phyloP scores from a whole-genome alignment of 257 asterid species.

The Solanum ahanhuiri region DNA sequence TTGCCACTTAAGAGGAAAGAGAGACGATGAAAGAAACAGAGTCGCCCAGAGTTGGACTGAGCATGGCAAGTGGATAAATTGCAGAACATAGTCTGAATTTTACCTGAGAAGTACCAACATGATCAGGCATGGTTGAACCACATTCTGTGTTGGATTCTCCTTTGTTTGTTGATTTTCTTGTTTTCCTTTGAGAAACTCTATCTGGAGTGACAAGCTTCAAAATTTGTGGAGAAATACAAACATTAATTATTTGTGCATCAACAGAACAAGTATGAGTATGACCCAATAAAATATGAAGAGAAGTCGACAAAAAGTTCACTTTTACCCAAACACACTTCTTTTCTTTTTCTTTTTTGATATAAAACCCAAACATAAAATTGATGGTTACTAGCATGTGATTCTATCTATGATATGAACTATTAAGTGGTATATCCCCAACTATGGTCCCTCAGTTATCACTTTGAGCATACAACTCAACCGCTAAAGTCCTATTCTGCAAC shows the following conservation, averaged over 20 bases:
- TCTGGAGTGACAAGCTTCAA: constrained; percentile 4
- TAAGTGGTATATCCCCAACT: neutral
- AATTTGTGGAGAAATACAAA: neutral
- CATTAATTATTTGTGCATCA: neutral
- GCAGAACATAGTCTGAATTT: neutral
- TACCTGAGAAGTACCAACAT: constrained; percentile 22
- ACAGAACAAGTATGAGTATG: neutral
- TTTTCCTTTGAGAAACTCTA: constrained; percentile 10
- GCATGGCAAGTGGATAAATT: neutral
- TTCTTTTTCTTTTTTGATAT: neutral
- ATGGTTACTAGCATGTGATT: neutral
- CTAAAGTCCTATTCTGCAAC: neutral
- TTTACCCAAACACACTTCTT: neutral
- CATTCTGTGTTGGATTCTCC: constrained; percentile 4
- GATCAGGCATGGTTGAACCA: constrained; percentile 14
- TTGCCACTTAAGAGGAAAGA: neutral
- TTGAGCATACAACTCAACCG: neutral
- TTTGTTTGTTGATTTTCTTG: constrained; percentile 16
- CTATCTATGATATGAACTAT: neutral
- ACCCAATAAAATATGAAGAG: neutral
- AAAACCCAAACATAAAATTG: neutral
- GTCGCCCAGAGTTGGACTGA: neutral
- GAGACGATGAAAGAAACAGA: neutral
- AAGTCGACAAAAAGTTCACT: neutral
- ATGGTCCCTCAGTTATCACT: neutral